Evolutionary conservation across 805 yeast species (phyloP), one percentile per base, ranked within the genome.

Genomic region (Yarrowia alimentaria): DNA sequence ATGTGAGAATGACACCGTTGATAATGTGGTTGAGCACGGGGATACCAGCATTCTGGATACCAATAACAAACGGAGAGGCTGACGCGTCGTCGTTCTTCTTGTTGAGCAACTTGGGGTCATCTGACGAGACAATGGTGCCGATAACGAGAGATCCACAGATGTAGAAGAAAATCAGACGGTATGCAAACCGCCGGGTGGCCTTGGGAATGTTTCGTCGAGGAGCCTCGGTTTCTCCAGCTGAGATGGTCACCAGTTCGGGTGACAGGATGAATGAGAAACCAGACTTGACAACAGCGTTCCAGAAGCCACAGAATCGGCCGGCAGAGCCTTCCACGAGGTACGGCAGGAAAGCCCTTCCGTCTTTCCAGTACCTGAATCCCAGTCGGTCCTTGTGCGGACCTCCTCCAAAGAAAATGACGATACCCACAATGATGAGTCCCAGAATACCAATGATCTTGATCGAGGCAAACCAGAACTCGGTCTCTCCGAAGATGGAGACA

Each of bases 231-330:
- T 86, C 95, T 65, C 90, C 85, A 2, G 91, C 88, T 1, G 93
- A 90, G 52, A 86, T 80, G 54, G 86, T 79, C 11, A 87, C 88
- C 65, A 85, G 80, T 58, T 86, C 95, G 50, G 80, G 71, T 1
- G 88, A 82, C 0, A 94, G 91, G 53, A 84, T 80, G 60, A 82
- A 86, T 0, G 93, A 85, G 66, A 83, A 86, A 0, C 88, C 74
- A 1, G 87, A 80, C 22, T 83, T 78, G 42, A 81, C 67, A 6
- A 81, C 65, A 1, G 89, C 87, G 3, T 81, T 76, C 35, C 84
- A 53, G 18, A 84, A 66, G n/a, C 83, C 86, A 22, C 79, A 66
- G 64, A 83, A 81, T 55, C 73, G 73, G 40, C 87, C 89, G 24
- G 83, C 74, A 52, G 68, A 63, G 13, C 87, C 87, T 5, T 59